Percentiles rank a stretch among this genome's conserved stretches.
These are phyloP conservation scores for Triangularia verruculosa DNA, from an alignment of 2,329 filamentous ascomycete species.

Conservation along the genomic window DNA sequence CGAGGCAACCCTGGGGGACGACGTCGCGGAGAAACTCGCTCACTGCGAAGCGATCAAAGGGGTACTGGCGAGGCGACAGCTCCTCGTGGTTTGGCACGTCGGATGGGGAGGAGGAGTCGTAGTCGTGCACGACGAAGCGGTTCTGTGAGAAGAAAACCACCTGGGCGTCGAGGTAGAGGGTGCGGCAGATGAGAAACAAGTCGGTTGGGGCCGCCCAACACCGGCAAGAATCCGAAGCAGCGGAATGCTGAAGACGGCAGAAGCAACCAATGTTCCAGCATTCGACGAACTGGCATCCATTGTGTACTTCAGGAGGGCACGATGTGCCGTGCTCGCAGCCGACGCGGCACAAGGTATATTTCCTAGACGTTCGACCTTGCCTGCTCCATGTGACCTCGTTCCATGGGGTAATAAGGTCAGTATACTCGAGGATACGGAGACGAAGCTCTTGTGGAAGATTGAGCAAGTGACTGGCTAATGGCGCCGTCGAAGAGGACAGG, in stretches of 20 bases:
- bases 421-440: slow-evolving; percentile 16
- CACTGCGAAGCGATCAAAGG: background rate
- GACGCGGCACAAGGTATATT: background rate
- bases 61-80: background rate
- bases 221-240: slow-evolving; percentile 3
- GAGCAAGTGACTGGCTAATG: background rate
- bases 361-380: background rate
- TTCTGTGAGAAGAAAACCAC: slow-evolving; percentile 13
- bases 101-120: background rate
- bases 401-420: slow-evolving; percentile 21
- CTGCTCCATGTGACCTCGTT: slow-evolving; percentile 19
- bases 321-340: background rate
- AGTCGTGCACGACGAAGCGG: background rate
- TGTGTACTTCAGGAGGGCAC: background rate
- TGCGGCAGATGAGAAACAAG: slow-evolving; percentile 17
- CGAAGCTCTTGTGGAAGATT: slow-evolving; percentile 20
- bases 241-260: slow-evolving; percentile 9
- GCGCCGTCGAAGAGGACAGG: background rate
- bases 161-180: slow-evolving; percentile 16
- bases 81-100: background rate
- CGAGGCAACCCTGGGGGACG: background rate
- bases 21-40: background rate
- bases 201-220: slow-evolving; percentile 16
- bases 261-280: slow-evolving; percentile 15
- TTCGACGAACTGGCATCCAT: background rate